Conservation (phyloP, 352 stramenopile genomes). For the Phytophthora colocasiae region DNA sequence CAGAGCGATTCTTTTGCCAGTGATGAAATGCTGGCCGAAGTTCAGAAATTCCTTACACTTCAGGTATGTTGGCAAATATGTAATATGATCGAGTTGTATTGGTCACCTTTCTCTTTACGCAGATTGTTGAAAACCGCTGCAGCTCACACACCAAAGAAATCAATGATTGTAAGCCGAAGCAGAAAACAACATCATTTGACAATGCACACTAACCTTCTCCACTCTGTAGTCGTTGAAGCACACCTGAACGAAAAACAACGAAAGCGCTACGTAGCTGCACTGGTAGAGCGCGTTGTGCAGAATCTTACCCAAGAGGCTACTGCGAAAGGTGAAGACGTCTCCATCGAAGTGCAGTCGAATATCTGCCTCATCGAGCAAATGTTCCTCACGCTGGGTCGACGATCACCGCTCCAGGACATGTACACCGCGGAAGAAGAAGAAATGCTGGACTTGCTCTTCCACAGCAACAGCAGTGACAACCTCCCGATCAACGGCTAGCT, state of each 20-base stretch:
- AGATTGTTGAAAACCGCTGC: conserved; percentile 66
- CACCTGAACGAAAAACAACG: conserved; percentile 54
- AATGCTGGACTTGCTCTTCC: conserved; percentile 67
- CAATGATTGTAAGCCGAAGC: conserved; percentile 51
- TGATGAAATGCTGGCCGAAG: conserved; percentile 31
- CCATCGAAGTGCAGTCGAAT: conserved; percentile 71
- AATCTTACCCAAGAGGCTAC: conserved; percentile 44
- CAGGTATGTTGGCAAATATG: conserved; percentile 32
- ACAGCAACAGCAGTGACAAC: conserved; percentile 34
- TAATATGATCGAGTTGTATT: neutral
- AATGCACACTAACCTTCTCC: neutral
- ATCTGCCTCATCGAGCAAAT: conserved; percentile 75
- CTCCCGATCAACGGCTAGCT: conserved; percentile 29
- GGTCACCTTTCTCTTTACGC: neutral
- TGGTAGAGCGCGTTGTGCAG: conserved; percentile 49
- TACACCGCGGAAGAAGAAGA: conserved; percentile 82
- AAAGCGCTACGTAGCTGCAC: conserved; percentile 39
- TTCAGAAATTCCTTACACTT: conserved; percentile 45
- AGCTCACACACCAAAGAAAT: conserved; percentile 61
- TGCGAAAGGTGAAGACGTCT: conserved; percentile 44
- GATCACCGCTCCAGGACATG: conserved; percentile 74
- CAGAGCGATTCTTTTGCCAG: conserved; percentile 40
- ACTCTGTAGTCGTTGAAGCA: conserved; percentile 34
- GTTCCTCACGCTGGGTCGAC: conserved; percentile 57
- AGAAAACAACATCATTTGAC: no score